Conservation (phyloP, 208 protist genomes). For the Leishmania amazonensis region DNA sequence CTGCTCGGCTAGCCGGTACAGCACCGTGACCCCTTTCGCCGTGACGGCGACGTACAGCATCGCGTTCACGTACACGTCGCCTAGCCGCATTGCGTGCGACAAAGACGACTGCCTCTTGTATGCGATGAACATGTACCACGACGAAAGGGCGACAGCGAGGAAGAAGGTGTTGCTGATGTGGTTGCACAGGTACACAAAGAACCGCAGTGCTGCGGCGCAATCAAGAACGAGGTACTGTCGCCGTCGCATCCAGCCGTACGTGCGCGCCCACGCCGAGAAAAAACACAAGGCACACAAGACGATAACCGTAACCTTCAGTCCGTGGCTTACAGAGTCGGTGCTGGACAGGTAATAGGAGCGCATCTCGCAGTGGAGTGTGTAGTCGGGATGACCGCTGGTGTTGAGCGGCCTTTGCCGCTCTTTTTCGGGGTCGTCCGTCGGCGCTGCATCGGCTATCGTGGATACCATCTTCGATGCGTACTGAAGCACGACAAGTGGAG, state of each 20-base stretch:
- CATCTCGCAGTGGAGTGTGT: constrained; percentile 29
- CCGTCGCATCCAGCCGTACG: constrained; percentile 86
- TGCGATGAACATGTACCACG: constrained; percentile 78
- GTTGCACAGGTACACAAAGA: constrained; percentile 73
- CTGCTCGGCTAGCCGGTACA: constrained; percentile 80
- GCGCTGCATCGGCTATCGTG: constrained; percentile 4
- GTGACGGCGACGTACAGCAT: constrained; percentile 69
- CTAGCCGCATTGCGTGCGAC: constrained; percentile 34
- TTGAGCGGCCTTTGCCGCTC: constrained; percentile 29
- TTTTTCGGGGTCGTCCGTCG: constrained; percentile 4
- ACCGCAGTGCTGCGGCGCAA: constrained; percentile 47
- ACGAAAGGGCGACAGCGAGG: constrained; percentile 47
- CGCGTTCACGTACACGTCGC: constrained; percentile 61
- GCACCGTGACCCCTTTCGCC: constrained; percentile 58
- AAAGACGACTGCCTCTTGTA: constrained; percentile 61
- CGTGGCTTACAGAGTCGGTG: constrained; percentile 33
- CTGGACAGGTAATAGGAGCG: constrained; percentile 43
- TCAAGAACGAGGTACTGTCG: constrained; percentile 76
- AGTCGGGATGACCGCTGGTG: background rate
- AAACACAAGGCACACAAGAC: constrained; percentile 58
- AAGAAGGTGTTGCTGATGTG: constrained; percentile 78
- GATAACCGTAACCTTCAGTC: constrained; percentile 64
- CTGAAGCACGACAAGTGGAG: constrained; percentile 57
- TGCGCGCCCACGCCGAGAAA: constrained; percentile 60
- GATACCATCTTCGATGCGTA: constrained; percentile 52